Conservation (phyloP, 495 filamentous ascomycete genomes). For the Hypoxylon cercidicola region DNA sequence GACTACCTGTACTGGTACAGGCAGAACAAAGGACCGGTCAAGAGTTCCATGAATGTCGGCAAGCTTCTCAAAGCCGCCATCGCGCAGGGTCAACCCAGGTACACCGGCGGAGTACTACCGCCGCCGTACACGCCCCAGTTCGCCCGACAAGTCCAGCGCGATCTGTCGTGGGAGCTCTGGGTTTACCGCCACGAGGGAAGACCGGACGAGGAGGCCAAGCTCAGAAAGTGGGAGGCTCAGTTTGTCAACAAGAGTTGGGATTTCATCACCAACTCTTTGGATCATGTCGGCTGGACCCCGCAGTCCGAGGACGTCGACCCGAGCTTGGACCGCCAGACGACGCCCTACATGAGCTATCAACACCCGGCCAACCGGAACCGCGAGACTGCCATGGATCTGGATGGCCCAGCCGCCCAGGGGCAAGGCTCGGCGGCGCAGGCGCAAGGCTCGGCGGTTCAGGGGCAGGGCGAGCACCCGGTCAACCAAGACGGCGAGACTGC, state of each 20-base stretch:
- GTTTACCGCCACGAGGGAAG: background rate
- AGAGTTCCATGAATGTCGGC: constrained; percentile 2
- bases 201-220: background rate
- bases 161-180: background rate
- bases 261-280: background rate
- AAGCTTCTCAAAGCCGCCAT: background rate
- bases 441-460: too few species aligned
- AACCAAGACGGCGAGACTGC: too few species aligned
- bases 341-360: too few species aligned
- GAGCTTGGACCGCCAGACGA: background rate
- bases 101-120: background rate
- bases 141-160: constrained; percentile 6
- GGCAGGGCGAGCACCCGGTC: too few species aligned
- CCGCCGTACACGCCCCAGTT: constrained; percentile 7
- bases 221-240: background rate
- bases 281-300: background rate
- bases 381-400: too few species aligned
- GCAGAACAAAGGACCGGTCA: constrained; percentile 16
- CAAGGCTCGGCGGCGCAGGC: too few species aligned
- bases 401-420: too few species aligned
- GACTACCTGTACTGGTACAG: constrained; percentile 23
- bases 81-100: background rate
- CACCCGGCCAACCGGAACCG: too few species aligned
- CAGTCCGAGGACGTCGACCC: background rate
- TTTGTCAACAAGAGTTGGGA: background rate